phyloP scores from a whole-genome alignment of 2,329 filamentous ascomycete species.

The Colletotrichum theobromicola region DNA sequence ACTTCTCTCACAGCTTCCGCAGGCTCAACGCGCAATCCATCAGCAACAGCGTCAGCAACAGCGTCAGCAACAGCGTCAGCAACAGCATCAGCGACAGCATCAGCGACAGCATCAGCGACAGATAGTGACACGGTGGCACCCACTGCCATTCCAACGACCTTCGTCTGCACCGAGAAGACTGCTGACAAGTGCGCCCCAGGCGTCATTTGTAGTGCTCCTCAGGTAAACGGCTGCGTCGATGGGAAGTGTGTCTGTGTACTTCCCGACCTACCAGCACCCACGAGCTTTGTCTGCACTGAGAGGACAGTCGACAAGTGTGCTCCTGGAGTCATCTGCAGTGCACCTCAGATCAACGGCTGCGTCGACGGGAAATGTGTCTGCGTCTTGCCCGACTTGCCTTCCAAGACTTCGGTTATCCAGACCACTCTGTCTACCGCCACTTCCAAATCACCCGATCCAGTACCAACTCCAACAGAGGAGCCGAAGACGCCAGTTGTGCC shows the following conservation, averaged over 20 bases:
- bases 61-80: too few species aligned
- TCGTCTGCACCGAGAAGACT: background rate
- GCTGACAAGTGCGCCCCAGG: background rate
- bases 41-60: background rate
- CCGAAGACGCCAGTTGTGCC: fast-evolving
- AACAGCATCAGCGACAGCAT: background rate
- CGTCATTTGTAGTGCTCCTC: background rate
- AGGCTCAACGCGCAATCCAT: background rate
- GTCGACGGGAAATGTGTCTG: background rate
- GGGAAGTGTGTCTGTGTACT: background rate
- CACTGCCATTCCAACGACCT: background rate
- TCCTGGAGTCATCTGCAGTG: background rate
- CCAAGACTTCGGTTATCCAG: fast-evolving
- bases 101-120: background rate
- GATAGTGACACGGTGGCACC: background rate
- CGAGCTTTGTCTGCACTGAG: background rate
- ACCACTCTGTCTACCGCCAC: background rate
- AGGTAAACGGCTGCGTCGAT: background rate
- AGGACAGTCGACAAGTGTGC: background rate
- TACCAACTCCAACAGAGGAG: fast-evolving
- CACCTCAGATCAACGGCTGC: background rate
- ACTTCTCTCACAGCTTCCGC: background rate
- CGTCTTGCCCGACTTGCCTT: background rate
- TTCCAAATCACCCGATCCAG: background rate
- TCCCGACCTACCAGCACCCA: background rate